Conservation (phyloP, 495 filamentous ascomycete genomes). For the Xylaria telfairii region DNA sequence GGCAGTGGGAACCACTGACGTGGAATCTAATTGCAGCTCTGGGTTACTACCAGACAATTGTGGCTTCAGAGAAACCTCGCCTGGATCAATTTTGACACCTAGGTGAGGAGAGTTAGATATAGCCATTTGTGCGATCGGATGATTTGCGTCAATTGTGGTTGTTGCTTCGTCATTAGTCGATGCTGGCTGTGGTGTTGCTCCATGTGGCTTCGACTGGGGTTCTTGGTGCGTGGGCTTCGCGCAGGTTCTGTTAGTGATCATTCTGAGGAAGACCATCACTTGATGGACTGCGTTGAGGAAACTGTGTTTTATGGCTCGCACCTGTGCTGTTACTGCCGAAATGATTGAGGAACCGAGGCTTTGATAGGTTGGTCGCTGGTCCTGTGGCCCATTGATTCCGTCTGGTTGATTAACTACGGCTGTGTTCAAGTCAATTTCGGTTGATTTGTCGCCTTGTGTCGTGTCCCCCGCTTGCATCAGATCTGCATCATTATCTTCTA, state of each 20-base stretch:
- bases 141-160: not conserved
- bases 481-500: not conserved
- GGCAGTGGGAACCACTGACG: not conserved
- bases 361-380: slow-evolving; percentile 11
- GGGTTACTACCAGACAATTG: not conserved
- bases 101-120: not conserved
- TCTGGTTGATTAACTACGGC: slow-evolving; percentile 12
- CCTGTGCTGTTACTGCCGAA: slow-evolving; percentile 33
- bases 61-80: not conserved
- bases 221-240: slow-evolving; percentile 26
- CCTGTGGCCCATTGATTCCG: not conserved
- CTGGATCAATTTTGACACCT: not conserved
- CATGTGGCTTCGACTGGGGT: not conserved
- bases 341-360: slow-evolving; percentile 23
- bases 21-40: not conserved
- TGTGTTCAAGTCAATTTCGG: slow-evolving; percentile 10
- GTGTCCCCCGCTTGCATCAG: slow-evolving; percentile 25
- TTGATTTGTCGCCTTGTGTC: slow-evolving; percentile 1
- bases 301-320: slow-evolving; percentile 29
- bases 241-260: slow-evolving; percentile 28
- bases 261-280: slow-evolving; percentile 29
- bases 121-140: not conserved
- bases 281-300: slow-evolving; percentile 20
- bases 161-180: slow-evolving; percentile 3
- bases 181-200: slow-evolving; percentile 14